Evolutionary conservation across 2,329 filamentous ascomycete genomes (phyloP), one percentile per base, ranked within the genome.

Genomic region (Pseudophaeomoniella oleicola): DNA sequence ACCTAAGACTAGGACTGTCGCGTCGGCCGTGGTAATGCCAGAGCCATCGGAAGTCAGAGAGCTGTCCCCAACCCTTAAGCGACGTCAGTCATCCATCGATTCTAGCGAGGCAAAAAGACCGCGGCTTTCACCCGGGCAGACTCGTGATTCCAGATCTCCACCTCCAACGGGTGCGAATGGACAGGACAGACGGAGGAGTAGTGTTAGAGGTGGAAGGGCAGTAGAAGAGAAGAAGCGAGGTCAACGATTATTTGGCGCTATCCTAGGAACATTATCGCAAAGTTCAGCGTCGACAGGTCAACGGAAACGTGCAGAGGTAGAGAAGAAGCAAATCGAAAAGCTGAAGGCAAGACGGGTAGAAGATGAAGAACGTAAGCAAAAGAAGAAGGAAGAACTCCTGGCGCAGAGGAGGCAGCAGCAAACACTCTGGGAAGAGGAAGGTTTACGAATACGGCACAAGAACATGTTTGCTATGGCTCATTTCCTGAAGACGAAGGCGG

Each of bases 171-270:
- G 19, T 5, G 35, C 39, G 17, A 35, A 41, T 12, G 22, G 22
- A 6, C 22, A 27, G 22, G 39, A 31, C 16, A 36, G 27, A 22
- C 36, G 29, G 32, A 38, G 38, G 44, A 44, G 13, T 38, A 37
- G 42, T 43, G 16, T 34, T 41, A n/a, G 39, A 55, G 43, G 34
- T 30, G 63, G 54, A 38, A 59, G 68, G 36, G 60, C 66, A 17
- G 64, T 76, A 39, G 81, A 92, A 50, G 88, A 96, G 54, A 84
- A 78, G 56, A 85, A 82, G 54, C 79, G 88, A 27, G 82, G 83
- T 15, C 80, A 82, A 57, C 73, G 88, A 37, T 67, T 96, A 42
- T 94, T 94, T 53, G 87, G 88, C 42, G 82, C 79, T 22, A 62
- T 92, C 39, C 64, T 90, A 41, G 82, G 71, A 54, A 84, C 81